Conservation (phyloP, 2,329 filamentous ascomycete species). For the Penicillium sp. region DNA sequence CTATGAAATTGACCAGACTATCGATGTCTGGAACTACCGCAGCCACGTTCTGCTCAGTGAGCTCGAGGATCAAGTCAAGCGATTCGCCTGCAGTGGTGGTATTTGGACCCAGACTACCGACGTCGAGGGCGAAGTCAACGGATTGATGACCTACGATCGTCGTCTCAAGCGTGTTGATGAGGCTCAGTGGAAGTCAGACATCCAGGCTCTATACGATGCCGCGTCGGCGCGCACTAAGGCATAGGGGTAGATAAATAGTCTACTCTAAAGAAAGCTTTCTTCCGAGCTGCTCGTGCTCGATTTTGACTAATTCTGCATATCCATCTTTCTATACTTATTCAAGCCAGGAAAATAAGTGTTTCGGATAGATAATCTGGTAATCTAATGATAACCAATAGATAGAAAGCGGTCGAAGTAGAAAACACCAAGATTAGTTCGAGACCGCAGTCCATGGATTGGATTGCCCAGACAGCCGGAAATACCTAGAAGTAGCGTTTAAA, state of each 20-base stretch:
- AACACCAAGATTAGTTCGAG: constrained; percentile 6
- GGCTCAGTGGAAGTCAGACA: constrained; percentile 57
- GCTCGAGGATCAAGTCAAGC: constrained; percentile 47
- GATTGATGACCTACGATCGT: constrained; percentile 64
- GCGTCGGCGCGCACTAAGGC: constrained; percentile 30
- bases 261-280: not conserved
- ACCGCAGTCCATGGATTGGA: constrained; percentile 4
- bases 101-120: constrained; percentile 72
- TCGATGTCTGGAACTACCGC: constrained; percentile 63
- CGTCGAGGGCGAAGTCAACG: constrained; percentile 70
- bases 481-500: constrained; percentile 4
- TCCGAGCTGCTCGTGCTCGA: not conserved
- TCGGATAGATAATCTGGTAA: not conserved
- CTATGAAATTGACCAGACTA: constrained; percentile 58
- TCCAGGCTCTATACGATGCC: constrained; percentile 56
- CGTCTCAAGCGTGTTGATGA: constrained; percentile 52
- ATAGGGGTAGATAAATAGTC: not conserved
- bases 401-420: too few relatives aligned
- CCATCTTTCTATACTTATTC: not conserved
- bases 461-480: not conserved
- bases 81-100: constrained; percentile 60
- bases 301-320: too few relatives aligned
- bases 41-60: constrained; percentile 50
- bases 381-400: not conserved
- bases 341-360: not conserved